phyloP scores from a whole-genome alignment of 177 flowering plant genomes.

The Vitis hybrid region DNA sequence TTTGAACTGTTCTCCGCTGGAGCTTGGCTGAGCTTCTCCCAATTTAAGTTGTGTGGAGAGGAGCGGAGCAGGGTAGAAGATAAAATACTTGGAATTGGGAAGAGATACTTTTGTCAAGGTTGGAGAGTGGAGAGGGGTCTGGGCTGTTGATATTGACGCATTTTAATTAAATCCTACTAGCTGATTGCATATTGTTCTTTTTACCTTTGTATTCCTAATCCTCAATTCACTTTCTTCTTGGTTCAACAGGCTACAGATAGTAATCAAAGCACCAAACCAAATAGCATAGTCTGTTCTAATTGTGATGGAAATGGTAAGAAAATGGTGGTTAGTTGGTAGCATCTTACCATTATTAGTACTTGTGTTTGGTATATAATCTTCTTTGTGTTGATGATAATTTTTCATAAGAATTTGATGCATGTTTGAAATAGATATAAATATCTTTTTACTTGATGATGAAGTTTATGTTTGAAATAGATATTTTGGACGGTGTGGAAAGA shows the following conservation, averaged over 20 bases:
- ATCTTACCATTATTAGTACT: not conserved
- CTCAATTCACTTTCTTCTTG: slow-evolving; percentile 1
- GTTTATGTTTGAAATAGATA: not conserved
- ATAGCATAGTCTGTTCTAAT: slow-evolving; percentile 65
- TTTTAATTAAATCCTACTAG: not conserved
- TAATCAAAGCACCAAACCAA: slow-evolving; percentile 36
- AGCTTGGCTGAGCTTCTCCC: too few relatives aligned
- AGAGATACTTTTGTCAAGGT: too few relatives aligned
- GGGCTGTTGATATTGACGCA: not conserved
- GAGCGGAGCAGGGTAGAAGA: too few relatives aligned
- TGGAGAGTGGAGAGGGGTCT: not conserved
- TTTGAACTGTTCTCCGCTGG: too few relatives aligned
- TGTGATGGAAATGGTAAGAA: slow-evolving; percentile 91
- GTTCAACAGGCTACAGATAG: slow-evolving; percentile 53
- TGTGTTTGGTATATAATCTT: not conserved
- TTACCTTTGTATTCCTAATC: not conserved
- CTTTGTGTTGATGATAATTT: not conserved
- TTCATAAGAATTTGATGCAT: not conserved
- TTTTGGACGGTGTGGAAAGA: too few relatives aligned
- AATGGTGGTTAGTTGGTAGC: not conserved
- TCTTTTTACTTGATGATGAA: not conserved
- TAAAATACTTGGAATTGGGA: too few relatives aligned
- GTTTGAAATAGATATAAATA: not conserved
- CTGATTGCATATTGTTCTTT: not conserved
- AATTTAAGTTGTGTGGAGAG: too few relatives aligned